Conservation (phyloP, 208 protist species). For the Leishmania mexicana region DNA sequence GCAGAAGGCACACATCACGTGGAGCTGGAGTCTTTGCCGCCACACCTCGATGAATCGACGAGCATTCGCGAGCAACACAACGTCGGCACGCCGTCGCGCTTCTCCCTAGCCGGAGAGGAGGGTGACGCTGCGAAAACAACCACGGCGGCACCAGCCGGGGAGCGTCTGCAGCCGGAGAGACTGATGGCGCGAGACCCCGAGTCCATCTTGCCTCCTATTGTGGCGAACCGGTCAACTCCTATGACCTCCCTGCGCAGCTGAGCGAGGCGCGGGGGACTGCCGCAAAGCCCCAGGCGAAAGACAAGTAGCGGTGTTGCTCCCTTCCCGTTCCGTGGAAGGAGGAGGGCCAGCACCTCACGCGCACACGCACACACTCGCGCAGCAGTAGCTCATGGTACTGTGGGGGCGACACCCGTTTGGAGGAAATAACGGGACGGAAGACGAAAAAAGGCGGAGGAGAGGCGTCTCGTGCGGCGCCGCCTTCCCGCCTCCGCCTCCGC, state of each 20-base stretch:
- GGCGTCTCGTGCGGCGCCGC: background rate
- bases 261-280: background rate
- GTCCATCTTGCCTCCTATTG: slow-evolving; percentile 29
- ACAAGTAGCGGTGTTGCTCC: background rate
- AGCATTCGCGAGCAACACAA: slow-evolving; percentile 9
- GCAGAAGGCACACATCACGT: background rate
- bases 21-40: background rate
- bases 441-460: background rate
- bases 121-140: background rate
- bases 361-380: background rate
- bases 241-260: background rate
- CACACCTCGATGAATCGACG: slow-evolving; percentile 7
- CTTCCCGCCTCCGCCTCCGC: background rate
- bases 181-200: slow-evolving; percentile 15
- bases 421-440: background rate
- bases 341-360: background rate
- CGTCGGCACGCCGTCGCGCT: slow-evolving; percentile 13
- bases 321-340: background rate
- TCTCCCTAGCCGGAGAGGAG: slow-evolving; percentile 14
- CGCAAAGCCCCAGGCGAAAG: no score
- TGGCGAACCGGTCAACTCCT: background rate
- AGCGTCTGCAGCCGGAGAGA: slow-evolving; percentile 18
- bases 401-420: background rate
- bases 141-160: slow-evolving; percentile 6
- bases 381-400: background rate